phyloP scores from a whole-genome alignment of 345 rosid species.

The Gossypium thurberi region DNA sequence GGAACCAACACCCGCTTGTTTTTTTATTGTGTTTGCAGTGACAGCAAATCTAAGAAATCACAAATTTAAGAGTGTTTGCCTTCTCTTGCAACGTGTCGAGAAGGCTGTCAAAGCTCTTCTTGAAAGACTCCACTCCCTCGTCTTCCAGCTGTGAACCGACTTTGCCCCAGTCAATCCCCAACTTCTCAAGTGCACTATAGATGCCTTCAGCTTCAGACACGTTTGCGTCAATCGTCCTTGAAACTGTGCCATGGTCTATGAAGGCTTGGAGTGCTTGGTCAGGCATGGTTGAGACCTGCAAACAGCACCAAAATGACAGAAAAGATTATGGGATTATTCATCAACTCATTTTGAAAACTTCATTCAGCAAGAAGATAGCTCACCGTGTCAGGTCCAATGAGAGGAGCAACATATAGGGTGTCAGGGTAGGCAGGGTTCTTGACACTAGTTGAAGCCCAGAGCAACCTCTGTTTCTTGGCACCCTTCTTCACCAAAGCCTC shows the following conservation, averaged over 20 bases:
- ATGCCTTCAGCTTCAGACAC: conserved; percentile 92
- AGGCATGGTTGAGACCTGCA: conserved; percentile 96
- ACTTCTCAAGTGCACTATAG: conserved; percentile 89
- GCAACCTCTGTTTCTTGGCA: conserved; percentile 90
- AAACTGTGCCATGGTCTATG: conserved; percentile 69
- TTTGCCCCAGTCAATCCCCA: conserved; percentile 80
- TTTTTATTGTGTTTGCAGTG: conserved; percentile 18
- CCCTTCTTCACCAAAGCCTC: conserved; percentile 88
- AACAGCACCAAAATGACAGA: neutral
- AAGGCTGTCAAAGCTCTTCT: conserved; percentile 90
- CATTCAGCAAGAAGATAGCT: conserved; percentile 12
- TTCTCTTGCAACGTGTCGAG: conserved; percentile 90
- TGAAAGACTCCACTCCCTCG: conserved; percentile 91
- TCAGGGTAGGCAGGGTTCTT: conserved; percentile 93
- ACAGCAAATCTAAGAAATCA: conserved; percentile 3
- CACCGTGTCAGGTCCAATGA: conserved; percentile 92
- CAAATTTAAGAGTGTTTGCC: conserved; percentile 72
- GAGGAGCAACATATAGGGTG: conserved; percentile 83
- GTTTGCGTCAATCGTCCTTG: conserved; percentile 83
- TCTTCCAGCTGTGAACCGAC: conserved; percentile 81
- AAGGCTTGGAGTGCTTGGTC: conserved; percentile 97
- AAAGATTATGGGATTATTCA: neutral
- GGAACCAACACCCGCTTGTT: conserved; percentile 22
- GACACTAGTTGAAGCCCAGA: conserved; percentile 96
- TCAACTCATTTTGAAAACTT: neutral